Conservation (phyloP, 805 yeast species). For the Ogataea glucozyma region DNA sequence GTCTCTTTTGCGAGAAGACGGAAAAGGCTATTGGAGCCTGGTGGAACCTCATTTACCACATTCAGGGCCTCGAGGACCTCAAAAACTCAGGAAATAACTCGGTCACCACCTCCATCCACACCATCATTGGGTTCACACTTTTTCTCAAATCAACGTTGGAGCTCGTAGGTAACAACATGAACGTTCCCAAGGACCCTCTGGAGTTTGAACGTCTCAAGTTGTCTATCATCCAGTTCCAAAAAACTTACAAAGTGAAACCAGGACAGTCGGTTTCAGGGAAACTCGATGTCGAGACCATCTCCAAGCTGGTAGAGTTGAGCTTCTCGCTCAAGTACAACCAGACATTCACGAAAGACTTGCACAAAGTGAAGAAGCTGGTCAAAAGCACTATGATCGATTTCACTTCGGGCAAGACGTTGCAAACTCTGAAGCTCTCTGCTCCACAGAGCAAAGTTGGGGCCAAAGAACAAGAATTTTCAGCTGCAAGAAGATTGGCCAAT, state of each 20-base stretch:
- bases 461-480: slow-evolving; percentile 21
- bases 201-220: slow-evolving; percentile 68
- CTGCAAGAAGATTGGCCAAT: slow-evolving; percentile 20
- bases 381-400: slow-evolving; percentile 40
- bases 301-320: slow-evolving; percentile 25
- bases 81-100: slow-evolving; percentile 23
- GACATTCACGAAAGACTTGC: slow-evolving; percentile 36
- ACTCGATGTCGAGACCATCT: slow-evolving; percentile 28
- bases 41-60: slow-evolving; percentile 61
- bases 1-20: slow-evolving; percentile 78
- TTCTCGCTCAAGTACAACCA: slow-evolving; percentile 35
- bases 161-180: slow-evolving; percentile 52
- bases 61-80: slow-evolving; percentile 33
- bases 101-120: slow-evolving; percentile 59
- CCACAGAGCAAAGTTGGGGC: slow-evolving; percentile 23
- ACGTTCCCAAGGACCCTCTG: slow-evolving; percentile 80
- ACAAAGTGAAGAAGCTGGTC: slow-evolving; percentile 37
- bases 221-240: slow-evolving; percentile 77
- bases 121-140: slow-evolving; percentile 73
- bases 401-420: slow-evolving; percentile 37
- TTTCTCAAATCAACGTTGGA: slow-evolving; percentile 68
- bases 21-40: slow-evolving; percentile 69
- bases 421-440: slow-evolving; percentile 29
- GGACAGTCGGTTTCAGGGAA: slow-evolving; percentile 16
- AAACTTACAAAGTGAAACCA: slow-evolving; percentile 30